Conservation (phyloP, 192 early-diverging fungal species). For the Thamnidium elegans region DNA sequence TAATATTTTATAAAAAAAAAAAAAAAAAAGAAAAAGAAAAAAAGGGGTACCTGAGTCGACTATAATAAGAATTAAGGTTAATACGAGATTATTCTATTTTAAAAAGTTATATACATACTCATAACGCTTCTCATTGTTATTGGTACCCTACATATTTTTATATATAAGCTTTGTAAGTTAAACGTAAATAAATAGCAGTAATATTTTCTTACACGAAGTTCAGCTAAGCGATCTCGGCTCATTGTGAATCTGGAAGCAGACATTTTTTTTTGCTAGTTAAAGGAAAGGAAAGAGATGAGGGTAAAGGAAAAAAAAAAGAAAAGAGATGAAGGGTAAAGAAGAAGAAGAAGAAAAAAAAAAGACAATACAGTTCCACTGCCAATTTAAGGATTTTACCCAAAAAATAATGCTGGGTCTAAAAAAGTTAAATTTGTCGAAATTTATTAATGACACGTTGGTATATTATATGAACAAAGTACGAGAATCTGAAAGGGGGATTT, state of each 20-base stretch:
- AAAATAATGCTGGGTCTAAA: too few relatives aligned
- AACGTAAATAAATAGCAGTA: too few relatives aligned
- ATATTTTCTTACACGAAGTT: conserved; percentile 25
- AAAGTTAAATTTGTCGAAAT: too few relatives aligned
- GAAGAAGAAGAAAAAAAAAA: neutral
- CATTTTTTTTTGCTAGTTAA: conserved; percentile 14
- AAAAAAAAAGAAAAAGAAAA: neutral
- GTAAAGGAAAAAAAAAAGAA: conserved; percentile 13
- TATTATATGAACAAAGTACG: too few relatives aligned
- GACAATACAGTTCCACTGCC: neutral
- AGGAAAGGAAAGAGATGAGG: conserved; percentile 18
- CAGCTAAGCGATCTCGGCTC: conserved; percentile 38
- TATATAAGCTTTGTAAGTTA: too few relatives aligned
- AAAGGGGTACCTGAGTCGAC: neutral
- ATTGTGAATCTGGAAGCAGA: conserved; percentile 37
- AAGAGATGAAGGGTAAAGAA: neutral
- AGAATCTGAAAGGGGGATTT: too few relatives aligned
- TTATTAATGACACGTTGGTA: too few relatives aligned
- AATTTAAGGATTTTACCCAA: too few relatives aligned
- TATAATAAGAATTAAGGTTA: neutral
- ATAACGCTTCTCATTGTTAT: conserved; percentile 29
- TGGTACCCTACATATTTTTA: conserved; percentile 19
- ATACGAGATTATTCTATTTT: too few relatives aligned
- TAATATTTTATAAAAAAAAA: neutral
- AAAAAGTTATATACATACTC: conserved; percentile 23